These are phyloP conservation scores for Talaromyces sp. DNA, from an alignment of 2,329 filamentous ascomycete genomes.

Conservation along the genomic window DNA sequence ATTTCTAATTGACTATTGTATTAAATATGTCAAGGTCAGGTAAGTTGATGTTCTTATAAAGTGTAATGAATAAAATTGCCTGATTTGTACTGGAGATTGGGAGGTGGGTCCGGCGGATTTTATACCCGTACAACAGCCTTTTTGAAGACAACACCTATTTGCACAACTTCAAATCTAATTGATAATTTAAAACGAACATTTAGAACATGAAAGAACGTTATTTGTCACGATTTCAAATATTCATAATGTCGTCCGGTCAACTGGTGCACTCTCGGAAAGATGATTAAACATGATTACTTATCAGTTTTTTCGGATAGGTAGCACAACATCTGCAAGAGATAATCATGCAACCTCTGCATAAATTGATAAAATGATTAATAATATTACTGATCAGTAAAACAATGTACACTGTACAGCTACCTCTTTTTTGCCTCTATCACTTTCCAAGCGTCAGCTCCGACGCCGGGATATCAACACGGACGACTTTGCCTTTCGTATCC, in stretches of 20 bases:
- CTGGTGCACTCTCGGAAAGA: neutral
- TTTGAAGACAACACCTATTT: neutral
- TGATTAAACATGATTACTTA: slow-evolving; percentile 1
- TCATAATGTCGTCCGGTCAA: neutral
- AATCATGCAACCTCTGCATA: neutral
- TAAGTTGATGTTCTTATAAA: neutral
- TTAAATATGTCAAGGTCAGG: neutral
- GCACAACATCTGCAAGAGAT: neutral
- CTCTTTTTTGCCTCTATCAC: neutral
- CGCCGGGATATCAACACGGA: slow-evolving; percentile 15
- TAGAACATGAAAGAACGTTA: neutral
- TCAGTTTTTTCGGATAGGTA: neutral
- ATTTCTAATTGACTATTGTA: neutral
- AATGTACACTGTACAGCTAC: too few species aligned
- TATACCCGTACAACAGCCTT: neutral
- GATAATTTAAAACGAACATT: neutral
- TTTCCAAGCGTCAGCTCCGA: neutral
- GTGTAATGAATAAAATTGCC: too few species aligned
- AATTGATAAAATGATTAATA: neutral
- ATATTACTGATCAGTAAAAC: neutral
- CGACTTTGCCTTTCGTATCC: slow-evolving; percentile 14
- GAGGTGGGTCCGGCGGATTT: neutral
- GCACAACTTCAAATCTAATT: neutral
- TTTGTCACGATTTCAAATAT: neutral
- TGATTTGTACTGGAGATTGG: too few species aligned